A percentile compares a stretch with the other conserved stretches of the same genome.
phyloP scores from a whole-genome alignment of 2,329 filamentous ascomycete species.

The Mycocentrospora acerina region DNA sequence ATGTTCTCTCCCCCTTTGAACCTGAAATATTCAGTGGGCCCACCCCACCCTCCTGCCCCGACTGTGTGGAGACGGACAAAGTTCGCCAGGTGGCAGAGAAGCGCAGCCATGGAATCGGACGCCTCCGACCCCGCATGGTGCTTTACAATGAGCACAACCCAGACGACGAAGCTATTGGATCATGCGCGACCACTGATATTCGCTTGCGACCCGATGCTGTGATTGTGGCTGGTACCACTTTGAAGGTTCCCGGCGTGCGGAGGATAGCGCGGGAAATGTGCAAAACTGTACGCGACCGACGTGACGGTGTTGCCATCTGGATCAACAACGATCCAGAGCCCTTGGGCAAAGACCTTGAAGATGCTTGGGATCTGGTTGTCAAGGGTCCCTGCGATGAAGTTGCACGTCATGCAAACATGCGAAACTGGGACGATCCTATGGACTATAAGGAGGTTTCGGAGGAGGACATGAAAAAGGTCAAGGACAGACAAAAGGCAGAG shows the following conservation, averaged over 20 bases:
- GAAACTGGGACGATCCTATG: constrained; percentile 56
- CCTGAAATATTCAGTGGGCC: constrained; percentile 79
- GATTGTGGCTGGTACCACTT: constrained; percentile 89
- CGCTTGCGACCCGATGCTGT: constrained; percentile 85
- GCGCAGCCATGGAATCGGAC: constrained; percentile 89
- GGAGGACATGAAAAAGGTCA: constrained; percentile 34
- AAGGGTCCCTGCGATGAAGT: constrained; percentile 86
- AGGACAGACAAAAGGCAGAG: constrained; percentile 32
- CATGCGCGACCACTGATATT: constrained; percentile 82
- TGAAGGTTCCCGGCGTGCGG: constrained; percentile 92
- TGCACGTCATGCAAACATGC: constrained; percentile 67
- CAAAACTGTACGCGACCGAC: constrained; percentile 76
- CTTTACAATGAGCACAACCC: constrained; percentile 98
- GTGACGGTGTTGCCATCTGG: constrained; percentile 87
- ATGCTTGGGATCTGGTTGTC: constrained; percentile 91
- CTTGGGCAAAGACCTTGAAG: constrained; percentile 78
- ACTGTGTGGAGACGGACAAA: constrained; percentile 73
- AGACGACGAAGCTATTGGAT: constrained; percentile 93
- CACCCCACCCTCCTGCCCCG: constrained; percentile 74
- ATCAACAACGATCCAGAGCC: constrained; percentile 89
- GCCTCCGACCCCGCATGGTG: constrained; percentile 87
- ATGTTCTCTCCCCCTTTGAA: constrained; percentile 73
- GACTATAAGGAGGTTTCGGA: constrained; percentile 38
- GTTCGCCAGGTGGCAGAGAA: constrained; percentile 80
- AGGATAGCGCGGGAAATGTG: constrained; percentile 91